Base-by-base conservation (phyloP, 2,329 filamentous ascomycete species). In the Sporothrix protearum region DNA sequence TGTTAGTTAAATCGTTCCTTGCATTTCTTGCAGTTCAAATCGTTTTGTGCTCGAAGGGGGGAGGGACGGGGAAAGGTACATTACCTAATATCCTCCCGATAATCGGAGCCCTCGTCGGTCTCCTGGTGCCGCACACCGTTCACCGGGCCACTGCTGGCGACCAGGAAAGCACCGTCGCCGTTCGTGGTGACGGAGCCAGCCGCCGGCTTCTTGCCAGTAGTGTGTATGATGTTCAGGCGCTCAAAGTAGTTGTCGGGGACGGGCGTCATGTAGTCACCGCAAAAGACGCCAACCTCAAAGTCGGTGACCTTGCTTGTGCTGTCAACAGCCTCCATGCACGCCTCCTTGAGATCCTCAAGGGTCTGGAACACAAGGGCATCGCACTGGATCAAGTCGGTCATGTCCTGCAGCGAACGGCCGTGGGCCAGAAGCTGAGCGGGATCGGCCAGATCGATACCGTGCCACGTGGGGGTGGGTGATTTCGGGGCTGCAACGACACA, bases 231-330 rank as follows among this genome's bases (percentile, higher is more conserved):
- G 80, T 92, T 90, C 5, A 96, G 84, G 77, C 93, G 92, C 75
- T 92, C 88, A 76, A 97, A 96, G 82, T 97, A 97, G 49, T 87
- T 89, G 7, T 89, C 86, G 0, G 91, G 87, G 1, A 97, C 91
- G 0, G 89, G 88, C 0, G 95, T 97, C 73, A 92, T 85, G 80
- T 97, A 97, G 74, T 89, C 88, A 61, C 95, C 95, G 78, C 90
- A 93, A 83, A 98, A 97, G 9, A 97, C 94, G 70, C 95, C 94
- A 2, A 96, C 89, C 79, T 98, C 95, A 75, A 97, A 97, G 71
- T 91, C 85, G 9, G 42, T 57, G 39, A 75, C 63, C 19, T 68
- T 22, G 39, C 57, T 70, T 25, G 49, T 53, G 71, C 90, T 84
- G 47, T 81, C 79, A 73, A 88, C 89, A 3, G 92, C 86, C 75